Percentiles rank a stretch among this genome's conserved stretches.
These are phyloP conservation scores for Mrakia hoshinonis DNA, from an alignment of 768 basidiomycete species.

Conservation along the genomic window DNA sequence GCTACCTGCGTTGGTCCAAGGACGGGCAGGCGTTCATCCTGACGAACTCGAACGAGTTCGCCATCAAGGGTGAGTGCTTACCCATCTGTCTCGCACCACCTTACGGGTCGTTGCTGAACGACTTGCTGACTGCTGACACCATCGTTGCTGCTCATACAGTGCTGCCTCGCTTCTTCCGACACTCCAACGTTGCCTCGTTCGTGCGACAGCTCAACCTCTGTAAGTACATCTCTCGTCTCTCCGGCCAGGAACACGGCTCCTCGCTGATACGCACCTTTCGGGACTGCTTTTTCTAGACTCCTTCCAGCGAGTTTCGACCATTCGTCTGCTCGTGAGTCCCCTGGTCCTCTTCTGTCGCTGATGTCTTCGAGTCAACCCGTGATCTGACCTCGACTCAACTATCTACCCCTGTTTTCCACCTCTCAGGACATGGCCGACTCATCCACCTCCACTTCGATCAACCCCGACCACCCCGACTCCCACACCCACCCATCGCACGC, in stretches of 20 bases:
- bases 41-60: constrained; percentile 30
- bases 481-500: neutral
- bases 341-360: neutral
- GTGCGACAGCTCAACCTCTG: constrained; percentile 29
- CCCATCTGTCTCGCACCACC: neutral
- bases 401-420: neutral
- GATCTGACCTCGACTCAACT: neutral
- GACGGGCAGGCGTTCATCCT: constrained; percentile 30
- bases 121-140: neutral
- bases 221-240: neutral
- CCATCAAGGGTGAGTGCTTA: constrained; percentile 18
- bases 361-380: too few species aligned
- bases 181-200: constrained; percentile 30
- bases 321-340: constrained; percentile 27
- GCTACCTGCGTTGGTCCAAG: constrained; percentile 28
- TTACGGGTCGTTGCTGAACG: neutral
- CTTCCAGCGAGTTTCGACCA: constrained; percentile 29
- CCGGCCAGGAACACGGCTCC: too few species aligned
- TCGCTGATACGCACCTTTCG: too few species aligned
- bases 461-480: neutral
- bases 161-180: constrained; percentile 32
- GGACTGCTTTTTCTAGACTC: neutral
- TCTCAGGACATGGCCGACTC: constrained; percentile 29
- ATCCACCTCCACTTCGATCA: constrained; percentile 21
- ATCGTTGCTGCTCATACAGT: constrained; percentile 1